Evolutionary conservation across 2,329 filamentous ascomycete genomes (phyloP).

Genomic region (Beauveria bassiana): DNA sequence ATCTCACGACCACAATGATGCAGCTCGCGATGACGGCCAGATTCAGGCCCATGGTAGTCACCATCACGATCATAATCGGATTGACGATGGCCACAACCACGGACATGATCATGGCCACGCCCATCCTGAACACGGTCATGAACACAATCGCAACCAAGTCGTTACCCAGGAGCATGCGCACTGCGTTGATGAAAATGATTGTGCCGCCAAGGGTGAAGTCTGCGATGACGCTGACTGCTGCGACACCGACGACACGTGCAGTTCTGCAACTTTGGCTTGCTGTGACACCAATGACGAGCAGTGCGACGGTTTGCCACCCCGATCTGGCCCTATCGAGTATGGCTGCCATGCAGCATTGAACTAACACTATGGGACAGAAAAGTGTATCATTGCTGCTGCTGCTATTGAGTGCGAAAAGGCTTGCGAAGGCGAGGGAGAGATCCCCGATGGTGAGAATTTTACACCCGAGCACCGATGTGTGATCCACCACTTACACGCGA

Average conservation of each 20-base stretch:
- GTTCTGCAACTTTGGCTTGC: slow-evolving; percentile 17
- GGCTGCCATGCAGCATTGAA: not conserved
- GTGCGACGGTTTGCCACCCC: slow-evolving; percentile 17
- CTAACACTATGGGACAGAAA: slow-evolving; percentile 16
- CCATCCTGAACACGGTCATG: not conserved
- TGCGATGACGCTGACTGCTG: slow-evolving; percentile 16
- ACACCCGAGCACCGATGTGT: not conserved
- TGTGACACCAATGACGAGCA: slow-evolving; percentile 21
- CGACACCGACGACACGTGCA: slow-evolving; percentile 14
- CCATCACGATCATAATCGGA: not conserved
- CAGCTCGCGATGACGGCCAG: not conserved
- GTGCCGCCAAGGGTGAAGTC: slow-evolving; percentile 4
- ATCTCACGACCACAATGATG: not conserved
- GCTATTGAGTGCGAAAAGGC: slow-evolving; percentile 23
- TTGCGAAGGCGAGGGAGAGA: slow-evolving; percentile 19
- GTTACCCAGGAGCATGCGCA: slow-evolving; percentile 2
- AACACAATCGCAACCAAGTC: slow-evolving; percentile 1
- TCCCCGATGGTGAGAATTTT: slow-evolving; percentile 1
- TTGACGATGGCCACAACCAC: not conserved
- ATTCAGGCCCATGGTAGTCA: not conserved
- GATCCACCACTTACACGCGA: slow-evolving; percentile 12
- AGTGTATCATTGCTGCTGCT: slow-evolving; percentile 24
- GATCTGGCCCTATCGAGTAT: not conserved
- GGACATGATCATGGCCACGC: not conserved
- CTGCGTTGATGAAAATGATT: slow-evolving; percentile 7